Evolutionary conservation across 2,329 filamentous ascomycete genomes (phyloP).

Genomic region (Colletotrichum simmondsii): DNA sequence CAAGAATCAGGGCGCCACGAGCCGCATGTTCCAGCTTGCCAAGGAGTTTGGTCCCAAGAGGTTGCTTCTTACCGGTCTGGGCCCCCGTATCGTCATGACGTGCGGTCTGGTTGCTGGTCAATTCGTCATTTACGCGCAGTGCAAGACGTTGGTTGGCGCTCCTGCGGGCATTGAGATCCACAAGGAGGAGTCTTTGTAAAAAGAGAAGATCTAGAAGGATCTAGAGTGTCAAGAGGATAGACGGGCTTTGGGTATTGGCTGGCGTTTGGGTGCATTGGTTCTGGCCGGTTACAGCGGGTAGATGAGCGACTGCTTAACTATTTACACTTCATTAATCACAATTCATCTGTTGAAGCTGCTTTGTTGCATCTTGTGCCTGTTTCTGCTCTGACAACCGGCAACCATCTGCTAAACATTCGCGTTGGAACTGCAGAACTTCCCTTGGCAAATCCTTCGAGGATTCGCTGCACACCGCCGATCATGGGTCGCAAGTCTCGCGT

Average conservation of each 20-base stretch:
- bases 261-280: slow-evolving; percentile 15
- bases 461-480: background rate
- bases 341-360: background rate
- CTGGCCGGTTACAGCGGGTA: background rate
- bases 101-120: slow-evolving; percentile 63
- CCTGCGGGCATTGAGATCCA: slow-evolving; percentile 64
- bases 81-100: slow-evolving; percentile 64
- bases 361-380: background rate
- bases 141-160: slow-evolving; percentile 63
- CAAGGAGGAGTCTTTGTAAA: slow-evolving; percentile 49
- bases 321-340: background rate
- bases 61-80: slow-evolving; percentile 58
- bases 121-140: slow-evolving; percentile 67
- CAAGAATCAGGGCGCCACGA: slow-evolving; percentile 57
- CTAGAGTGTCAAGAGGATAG: background rate
- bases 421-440: background rate
- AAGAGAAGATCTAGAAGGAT: background rate
- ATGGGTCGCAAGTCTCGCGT: background rate
- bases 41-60: slow-evolving; percentile 61
- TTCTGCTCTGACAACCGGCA: background rate
- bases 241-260: background rate
- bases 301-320: background rate
- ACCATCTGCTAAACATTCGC: background rate
- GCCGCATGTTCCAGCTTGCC: slow-evolving; percentile 63
- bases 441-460: background rate